Base-by-base conservation (phyloP, 1,139 yeast species). In the Zhuliangozyma blackwelliae region DNA sequence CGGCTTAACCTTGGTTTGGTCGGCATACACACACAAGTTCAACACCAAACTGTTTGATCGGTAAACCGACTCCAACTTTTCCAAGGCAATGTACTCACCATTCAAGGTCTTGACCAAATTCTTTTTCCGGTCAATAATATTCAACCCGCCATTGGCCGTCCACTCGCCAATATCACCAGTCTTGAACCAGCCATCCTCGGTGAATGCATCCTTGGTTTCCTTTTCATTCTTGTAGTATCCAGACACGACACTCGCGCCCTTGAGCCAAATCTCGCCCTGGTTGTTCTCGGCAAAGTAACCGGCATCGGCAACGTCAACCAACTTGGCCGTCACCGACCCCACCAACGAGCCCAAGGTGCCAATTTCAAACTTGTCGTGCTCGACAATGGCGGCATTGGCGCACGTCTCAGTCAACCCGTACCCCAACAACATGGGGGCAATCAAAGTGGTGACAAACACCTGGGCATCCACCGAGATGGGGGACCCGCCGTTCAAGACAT, bases 141-240 rank as follows among this genome's bases (percentile, higher is more conserved):
- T 79, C 55, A 94, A 69, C 42, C 79, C 80, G 50, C 98, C 98
- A 47, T 72, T 74, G 20, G 79, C 47, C 32, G 92, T 76, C 95
- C 96, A 89, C 68, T 88, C 92, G 55, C 92, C 97, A 61, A 94
- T 88, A 63, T 94, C 99, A 61, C 99, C 99, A 32, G 98, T 92
- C 58, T 72, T 77, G 71, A 94, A 94, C 97, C 97, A 94, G 25
- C 92, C 95, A 48, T 71, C 73, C 46, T 89, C 96, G 33, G 87
- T 79, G 53, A 86, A 82, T 0, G 95, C 88, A 25, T 63, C 80
- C 36, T 69, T 61, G 25, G 97, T 92, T 65, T 90, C 97, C 58
- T 80, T 72, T 42, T 78, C 83, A 59, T 92, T 90, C 59, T 82
- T 77, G 68, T 75, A 92, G 65, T 94, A 94, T 54, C 85, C 90